Base-by-base conservation (phyloP, 371 early-diverging fungal genomes). In the Mucor piriformis region DNA sequence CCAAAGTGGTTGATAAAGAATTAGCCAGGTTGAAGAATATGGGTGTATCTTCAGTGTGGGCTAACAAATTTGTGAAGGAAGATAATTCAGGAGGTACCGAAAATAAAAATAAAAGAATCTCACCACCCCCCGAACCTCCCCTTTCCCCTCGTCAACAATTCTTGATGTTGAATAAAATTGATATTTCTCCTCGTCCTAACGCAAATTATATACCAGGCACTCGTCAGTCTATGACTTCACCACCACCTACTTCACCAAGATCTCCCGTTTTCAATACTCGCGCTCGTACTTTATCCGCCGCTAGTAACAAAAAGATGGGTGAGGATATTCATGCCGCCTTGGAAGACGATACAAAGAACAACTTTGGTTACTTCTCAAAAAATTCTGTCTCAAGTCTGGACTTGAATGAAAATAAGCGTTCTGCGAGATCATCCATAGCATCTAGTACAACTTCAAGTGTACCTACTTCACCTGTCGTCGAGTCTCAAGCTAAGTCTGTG, bases 11-110 rank as follows among this genome's bases (percentile, higher is more conserved):
- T 5, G 63, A 67, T 35, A 67, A 67, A 54, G 67, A 67, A 51
- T 32, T 67, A 18, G 67, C 67, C 8, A 33, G 67, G 44, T 35
- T 67, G 20, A 67, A 67, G 34, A 67, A 51, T 27, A 55, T 59
- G 18, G 67, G 67, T 50, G 67, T 67, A 32, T 63, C 63, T 38
- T 62, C 67, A 24, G 63, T 67, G 11, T 67, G 67, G 67, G 44
- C 67, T 2, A 67, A 67, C 34, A 67, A 67, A 47, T 67, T 67
- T 59, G 63, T 67, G 23, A 58, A 67, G 59, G 49, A 67, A 51
- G 67, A 67, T 48, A 61, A 52, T 55, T 48, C 63, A 59, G 67
- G 63, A 67, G 67, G 67, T 66, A 56, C 21, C 35, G 23, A 33
- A 37, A 20, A 47, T 29, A 51, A 34, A 54, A 38, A 38, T 38